Evolutionary conservation across 768 basidiomycete species (phyloP).

Genomic region (Lentinula lateritia): DNA sequence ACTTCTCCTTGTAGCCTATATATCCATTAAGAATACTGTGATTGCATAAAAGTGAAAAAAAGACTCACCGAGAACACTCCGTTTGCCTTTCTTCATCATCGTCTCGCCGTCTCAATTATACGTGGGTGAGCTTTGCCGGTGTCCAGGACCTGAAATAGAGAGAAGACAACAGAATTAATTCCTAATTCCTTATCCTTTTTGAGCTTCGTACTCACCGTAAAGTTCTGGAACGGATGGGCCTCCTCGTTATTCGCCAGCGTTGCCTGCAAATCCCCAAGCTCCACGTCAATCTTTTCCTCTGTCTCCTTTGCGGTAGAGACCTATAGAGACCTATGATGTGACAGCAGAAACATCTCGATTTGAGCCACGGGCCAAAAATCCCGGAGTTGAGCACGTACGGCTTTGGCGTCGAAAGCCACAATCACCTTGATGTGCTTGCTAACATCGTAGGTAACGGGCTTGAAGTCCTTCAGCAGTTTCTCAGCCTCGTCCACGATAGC

Average conservation of each 20-base stretch:
- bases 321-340: constrained; percentile 66
- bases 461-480: constrained; percentile 83
- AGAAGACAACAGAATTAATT: not conserved
- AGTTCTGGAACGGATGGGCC: constrained; percentile 94
- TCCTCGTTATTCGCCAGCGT: constrained; percentile 97
- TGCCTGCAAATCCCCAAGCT: constrained; percentile 85
- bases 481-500: constrained; percentile 89
- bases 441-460: constrained; percentile 93
- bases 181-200: not conserved
- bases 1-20: constrained; percentile 9
- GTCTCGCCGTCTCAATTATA: constrained; percentile 82
- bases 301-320: constrained; percentile 88
- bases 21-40: not conserved
- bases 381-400: constrained; percentile 50
- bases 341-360: not conserved
- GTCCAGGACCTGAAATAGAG: constrained; percentile 62
- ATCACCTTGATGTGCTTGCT: constrained; percentile 87
- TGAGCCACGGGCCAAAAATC: constrained; percentile 3
- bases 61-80: constrained; percentile 85
- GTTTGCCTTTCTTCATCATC: constrained; percentile 97
- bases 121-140: constrained; percentile 91
- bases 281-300: constrained; percentile 81
- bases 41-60: not conserved
- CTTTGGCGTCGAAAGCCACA: constrained; percentile 94
- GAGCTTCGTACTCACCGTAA: constrained; percentile 60